Evolutionary conservation across 495 filamentous ascomycete species (phyloP), one percentile per base, ranked within the genome.

Genomic region (Podospora sp.): DNA sequence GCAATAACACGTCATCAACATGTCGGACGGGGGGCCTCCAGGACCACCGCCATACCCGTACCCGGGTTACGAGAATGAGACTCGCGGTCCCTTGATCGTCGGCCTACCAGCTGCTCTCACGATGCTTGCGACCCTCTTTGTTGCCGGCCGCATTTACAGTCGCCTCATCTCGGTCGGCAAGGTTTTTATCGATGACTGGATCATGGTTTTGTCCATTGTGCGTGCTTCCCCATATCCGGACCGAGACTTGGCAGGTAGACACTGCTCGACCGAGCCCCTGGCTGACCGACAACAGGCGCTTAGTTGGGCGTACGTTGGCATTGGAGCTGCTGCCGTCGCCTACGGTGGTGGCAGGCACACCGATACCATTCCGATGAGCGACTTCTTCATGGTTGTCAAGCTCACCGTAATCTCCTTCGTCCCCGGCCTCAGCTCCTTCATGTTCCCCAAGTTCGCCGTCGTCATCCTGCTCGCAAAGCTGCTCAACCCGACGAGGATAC

Each of bases 361-460:
- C 14, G 2, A 11, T 0, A 68, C 69, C 0, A 57, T 74, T 6
- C 6, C 22, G 6, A 62, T 16, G 1, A 65, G 60, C 2, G 26
- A 70, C 9, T 36, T 56, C n/a, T 25, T 18, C 3, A 60, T 50
- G 6, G 67, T 60, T 46, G 40, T 73, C 40, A 59, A 68, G 22
- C 68, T 66, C 56, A 67, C 63, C 26, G 40, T 71, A 27, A 58
- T 75, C 35, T 71, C 71, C 2, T 75, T 73, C 49, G 68, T 70
- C n/a, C 73, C 71, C 14, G 72, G 73, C 35, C 65, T 75, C 1
- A 21, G 40, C n/a, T 65, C 66, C 20, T 75, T 73, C 24, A 66
- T 65, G 4, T 27, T 75, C 7, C 71, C 73, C 26, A 75, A 75
- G 46, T 71, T 73, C 29, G 71, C 71, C 50, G 71, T 71, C 62